phyloP scores from a whole-genome alignment of 768 basidiomycete species.

The Pulveroboletus sp. region DNA sequence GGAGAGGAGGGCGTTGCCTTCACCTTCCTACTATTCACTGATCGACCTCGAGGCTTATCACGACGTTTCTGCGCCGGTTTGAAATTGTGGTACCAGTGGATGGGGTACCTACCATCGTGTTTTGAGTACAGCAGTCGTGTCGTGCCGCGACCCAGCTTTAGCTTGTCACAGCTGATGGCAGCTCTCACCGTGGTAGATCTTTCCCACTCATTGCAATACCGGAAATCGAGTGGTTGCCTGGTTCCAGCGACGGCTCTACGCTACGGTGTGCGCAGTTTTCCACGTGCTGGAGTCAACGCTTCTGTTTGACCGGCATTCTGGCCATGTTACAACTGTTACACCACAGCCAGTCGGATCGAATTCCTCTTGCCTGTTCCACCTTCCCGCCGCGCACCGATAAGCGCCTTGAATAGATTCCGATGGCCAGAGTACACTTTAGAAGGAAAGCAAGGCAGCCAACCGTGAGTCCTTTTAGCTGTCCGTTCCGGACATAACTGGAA shows the following conservation, averaged over 20 bases:
- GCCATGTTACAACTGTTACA: background rate
- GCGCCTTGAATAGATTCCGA: background rate
- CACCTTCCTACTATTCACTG: background rate
- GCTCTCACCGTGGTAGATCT: no score
- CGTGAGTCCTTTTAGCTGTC: background rate
- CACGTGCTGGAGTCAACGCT: background rate
- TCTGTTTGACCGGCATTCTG: conserved; percentile 10
- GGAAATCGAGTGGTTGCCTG: background rate
- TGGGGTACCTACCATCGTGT: background rate
- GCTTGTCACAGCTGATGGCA: no score
- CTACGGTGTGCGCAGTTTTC: background rate
- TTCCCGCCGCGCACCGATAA: conserved; percentile 1
- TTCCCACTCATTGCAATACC: background rate
- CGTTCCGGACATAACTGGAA: background rate
- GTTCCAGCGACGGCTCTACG: background rate
- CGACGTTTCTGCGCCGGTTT: conserved; percentile 5
- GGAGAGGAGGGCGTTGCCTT: background rate
- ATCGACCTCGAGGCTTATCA: conserved; percentile 12
- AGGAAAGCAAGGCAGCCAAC: background rate
- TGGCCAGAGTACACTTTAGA: background rate
- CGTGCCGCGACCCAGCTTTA: background rate
- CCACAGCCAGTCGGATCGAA: conserved; percentile 4
- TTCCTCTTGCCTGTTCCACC: background rate
- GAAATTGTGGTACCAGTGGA: background rate
- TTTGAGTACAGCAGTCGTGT: background rate